A percentile compares a stretch with the other conserved stretches of the same genome.
These are phyloP conservation scores for Austroboletus niveus DNA, from an alignment of 1,284 basidiomycete species.

Conservation along the genomic window DNA sequence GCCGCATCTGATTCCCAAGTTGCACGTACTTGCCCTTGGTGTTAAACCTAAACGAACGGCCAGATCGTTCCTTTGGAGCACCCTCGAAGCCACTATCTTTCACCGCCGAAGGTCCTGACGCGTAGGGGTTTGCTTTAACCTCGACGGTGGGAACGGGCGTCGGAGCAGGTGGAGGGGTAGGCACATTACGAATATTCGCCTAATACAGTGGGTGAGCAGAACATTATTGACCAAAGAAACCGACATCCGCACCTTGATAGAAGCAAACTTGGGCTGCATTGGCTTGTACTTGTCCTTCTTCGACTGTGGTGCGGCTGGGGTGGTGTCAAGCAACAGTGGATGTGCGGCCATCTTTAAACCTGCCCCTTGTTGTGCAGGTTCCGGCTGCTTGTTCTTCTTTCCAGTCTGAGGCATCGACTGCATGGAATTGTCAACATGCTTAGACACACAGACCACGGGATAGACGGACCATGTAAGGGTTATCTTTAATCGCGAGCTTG, in stretches of 20 bases:
- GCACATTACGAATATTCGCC: slow-evolving; percentile 73
- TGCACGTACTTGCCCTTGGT: slow-evolving; percentile 89
- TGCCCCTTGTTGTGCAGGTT: slow-evolving; percentile 70
- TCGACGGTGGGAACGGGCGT: slow-evolving; percentile 43
- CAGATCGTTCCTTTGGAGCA: slow-evolving; percentile 65
- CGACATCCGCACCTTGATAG: slow-evolving; percentile 64
- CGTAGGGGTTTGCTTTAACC: slow-evolving; percentile 71
- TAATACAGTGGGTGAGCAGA: slow-evolving; percentile 20
- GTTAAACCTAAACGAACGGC: slow-evolving; percentile 80
- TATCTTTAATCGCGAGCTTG: slow-evolving; percentile 69
- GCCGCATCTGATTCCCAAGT: slow-evolving; percentile 80
- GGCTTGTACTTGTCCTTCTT: slow-evolving; percentile 92
- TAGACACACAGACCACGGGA: not conserved
- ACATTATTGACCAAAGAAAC: not conserved
- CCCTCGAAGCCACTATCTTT: slow-evolving; percentile 60
- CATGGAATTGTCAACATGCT: slow-evolving; percentile 5
- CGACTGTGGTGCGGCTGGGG: slow-evolving; percentile 57
- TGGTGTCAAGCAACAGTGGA: slow-evolving; percentile 76
- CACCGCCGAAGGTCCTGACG: slow-evolving; percentile 52
- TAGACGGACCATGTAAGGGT: slow-evolving; percentile 76
- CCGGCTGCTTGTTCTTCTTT: slow-evolving; percentile 54
- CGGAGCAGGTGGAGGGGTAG: slow-evolving; percentile 61
- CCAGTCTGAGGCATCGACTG: slow-evolving; percentile 52
- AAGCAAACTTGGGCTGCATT: slow-evolving; percentile 96
- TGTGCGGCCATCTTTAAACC: slow-evolving; percentile 90